Percentiles rank a stretch among this genome's conserved stretches.
These are phyloP conservation scores for Colletotrichum somersetense DNA, from an alignment of 2,329 filamentous ascomycete species.

Conservation along the genomic window DNA sequence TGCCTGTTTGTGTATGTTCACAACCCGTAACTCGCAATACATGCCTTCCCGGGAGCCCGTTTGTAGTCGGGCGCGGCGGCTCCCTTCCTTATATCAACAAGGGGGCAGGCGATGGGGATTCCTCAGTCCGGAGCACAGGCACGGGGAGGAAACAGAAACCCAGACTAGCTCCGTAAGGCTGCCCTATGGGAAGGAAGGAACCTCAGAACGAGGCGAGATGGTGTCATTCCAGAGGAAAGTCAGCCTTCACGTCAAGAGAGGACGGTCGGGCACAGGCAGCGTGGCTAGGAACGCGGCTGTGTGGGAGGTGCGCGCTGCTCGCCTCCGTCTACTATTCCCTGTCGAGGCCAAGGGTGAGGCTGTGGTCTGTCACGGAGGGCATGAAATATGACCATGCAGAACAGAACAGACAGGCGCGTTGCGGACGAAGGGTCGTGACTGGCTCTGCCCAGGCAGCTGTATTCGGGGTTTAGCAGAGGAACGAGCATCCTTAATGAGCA, in stretches of 20 bases:
- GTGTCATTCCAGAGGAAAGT: background rate
- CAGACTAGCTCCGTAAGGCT: constrained; percentile 28
- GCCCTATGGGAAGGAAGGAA: constrained; percentile 9
- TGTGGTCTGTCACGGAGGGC: constrained; percentile 15
- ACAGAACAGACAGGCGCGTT: background rate
- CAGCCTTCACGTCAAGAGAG: background rate
- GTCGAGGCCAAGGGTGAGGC: constrained; percentile 28
- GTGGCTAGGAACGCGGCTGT: background rate
- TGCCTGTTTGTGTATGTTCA: constrained; percentile 4
- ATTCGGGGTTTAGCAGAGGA: background rate
- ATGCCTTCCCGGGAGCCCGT: background rate
- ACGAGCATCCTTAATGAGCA: background rate
- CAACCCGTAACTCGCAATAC: constrained; percentile 11
- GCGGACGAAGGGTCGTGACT: constrained; percentile 7
- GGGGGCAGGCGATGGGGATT: constrained; percentile 1
- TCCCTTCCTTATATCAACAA: constrained; percentile 35
- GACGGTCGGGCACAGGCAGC: background rate
- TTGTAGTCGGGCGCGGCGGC: constrained; percentile 5
- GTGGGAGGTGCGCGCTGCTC: constrained; percentile 3
- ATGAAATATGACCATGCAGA: background rate
- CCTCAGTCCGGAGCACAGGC: constrained; percentile 3
- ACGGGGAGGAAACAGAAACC: constrained; percentile 16
- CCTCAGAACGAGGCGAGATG: background rate
- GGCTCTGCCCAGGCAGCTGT: constrained; percentile 1
- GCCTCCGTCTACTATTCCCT: background rate